Percentiles rank a stretch among this genome's conserved stretches.
phyloP scores from a whole-genome alignment of 164 flowering plant genomes.

The Vitis rupestris region DNA sequence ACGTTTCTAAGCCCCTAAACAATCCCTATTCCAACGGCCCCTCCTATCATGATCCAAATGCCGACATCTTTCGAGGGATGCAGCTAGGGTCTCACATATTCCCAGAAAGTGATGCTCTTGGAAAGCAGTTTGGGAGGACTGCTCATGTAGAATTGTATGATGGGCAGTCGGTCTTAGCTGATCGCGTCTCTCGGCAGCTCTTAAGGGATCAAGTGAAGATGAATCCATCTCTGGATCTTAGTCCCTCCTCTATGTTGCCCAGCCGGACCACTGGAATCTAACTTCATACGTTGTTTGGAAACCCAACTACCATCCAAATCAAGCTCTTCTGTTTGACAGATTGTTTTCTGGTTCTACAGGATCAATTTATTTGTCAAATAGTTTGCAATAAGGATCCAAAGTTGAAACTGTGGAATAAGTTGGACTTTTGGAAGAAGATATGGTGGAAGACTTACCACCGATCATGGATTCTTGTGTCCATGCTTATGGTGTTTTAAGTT shows the following conservation, averaged over 20 bases:
- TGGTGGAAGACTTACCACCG: conserved; percentile 6
- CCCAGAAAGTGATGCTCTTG: conserved; percentile 46
- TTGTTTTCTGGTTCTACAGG: background rate
- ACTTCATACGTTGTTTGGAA: conserved; percentile 5
- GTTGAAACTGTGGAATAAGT: conserved; percentile 24
- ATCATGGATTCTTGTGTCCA: background rate
- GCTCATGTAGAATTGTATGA: conserved; percentile 45
- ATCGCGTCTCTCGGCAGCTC: conserved; percentile 76
- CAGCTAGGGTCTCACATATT: conserved; percentile 57
- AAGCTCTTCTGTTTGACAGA: background rate
- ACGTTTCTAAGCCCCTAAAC: conserved; percentile 45
- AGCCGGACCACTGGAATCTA: conserved; percentile 37
- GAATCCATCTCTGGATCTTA: conserved; percentile 53
- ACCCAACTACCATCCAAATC: conserved; percentile 4
- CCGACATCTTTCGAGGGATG: conserved; percentile 57
- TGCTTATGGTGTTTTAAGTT: background rate
- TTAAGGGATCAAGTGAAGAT: conserved; percentile 53
- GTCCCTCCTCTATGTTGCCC: conserved; percentile 45
- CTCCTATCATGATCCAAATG: conserved; percentile 50
- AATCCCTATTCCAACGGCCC: conserved; percentile 34
- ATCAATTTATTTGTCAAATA: background rate
- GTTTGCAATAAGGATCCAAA: conserved; percentile 32
- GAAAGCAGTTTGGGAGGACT: conserved; percentile 50
- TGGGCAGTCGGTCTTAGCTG: conserved; percentile 70
- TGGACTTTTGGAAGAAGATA: conserved; percentile 15